phyloP scores from a whole-genome alignment of 495 filamentous ascomycete genomes.

The Xylaria flabelliformis region DNA sequence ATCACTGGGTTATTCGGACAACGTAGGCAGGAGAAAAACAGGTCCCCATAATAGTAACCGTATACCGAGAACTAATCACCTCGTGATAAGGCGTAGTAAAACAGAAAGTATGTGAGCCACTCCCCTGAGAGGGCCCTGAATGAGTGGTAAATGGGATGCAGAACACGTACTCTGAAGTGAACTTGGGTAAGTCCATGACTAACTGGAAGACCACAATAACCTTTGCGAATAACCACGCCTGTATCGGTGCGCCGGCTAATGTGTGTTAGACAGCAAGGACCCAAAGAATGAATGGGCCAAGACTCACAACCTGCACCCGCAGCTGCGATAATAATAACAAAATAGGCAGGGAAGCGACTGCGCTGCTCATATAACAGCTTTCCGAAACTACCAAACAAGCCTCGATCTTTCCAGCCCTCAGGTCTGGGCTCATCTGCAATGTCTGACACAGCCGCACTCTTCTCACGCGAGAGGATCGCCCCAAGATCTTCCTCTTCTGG shows the following conservation, averaged over 20 bases:
- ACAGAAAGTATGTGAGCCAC: background rate
- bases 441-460: constrained; percentile 51
- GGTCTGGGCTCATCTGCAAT: constrained; percentile 30
- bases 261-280: constrained; percentile 21
- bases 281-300: background rate
- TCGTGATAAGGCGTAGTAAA: background rate
- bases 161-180: constrained; percentile 28
- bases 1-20: background rate
- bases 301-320: constrained; percentile 46
- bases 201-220: constrained; percentile 50
- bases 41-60: background rate
- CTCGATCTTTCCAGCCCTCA: constrained; percentile 43
- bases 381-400: constrained; percentile 54
- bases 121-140: background rate
- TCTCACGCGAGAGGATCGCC: constrained; percentile 51
- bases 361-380: constrained; percentile 54
- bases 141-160: background rate
- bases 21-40: background rate
- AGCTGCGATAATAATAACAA: constrained; percentile 44
- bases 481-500: constrained; percentile 51
- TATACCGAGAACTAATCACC: background rate
- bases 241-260: constrained; percentile 46
- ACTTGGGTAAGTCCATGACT: constrained; percentile 30
- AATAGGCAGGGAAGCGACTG: constrained; percentile 46
- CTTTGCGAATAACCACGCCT: constrained; percentile 54